Base-by-base conservation (phyloP, 2,329 filamentous ascomycete genomes). In the Tricladium varicosporioides region DNA sequence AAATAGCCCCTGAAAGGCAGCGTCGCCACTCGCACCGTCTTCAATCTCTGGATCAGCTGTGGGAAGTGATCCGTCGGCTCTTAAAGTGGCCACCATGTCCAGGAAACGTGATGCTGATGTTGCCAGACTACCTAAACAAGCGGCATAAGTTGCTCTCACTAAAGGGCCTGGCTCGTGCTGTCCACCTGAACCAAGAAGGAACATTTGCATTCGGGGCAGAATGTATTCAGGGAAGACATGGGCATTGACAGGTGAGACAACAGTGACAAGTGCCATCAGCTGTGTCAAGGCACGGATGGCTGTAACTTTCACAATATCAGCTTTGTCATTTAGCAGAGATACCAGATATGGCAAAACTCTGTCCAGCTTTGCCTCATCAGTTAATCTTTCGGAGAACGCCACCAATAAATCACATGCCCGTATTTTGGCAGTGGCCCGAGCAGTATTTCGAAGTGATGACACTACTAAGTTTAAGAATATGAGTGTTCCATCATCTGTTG, bases 351-450 rank as follows among this genome's bases (percentile, higher is more conserved):
- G 94, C 50, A 99, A 76, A 19, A 97, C 89, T 50, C 94, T 85
- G 72, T 99, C 95, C 49, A 99, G 78, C 72, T 97, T 97, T 2
- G 92, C 92, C 74, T 99, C 94, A 70, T 99, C 95, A 0, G 93
- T 96, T 19, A 97, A 74, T 58, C 89, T 82, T 73, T 97, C 92
- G 0, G 92, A 86, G 71, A 99, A 97, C 2, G 93, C 93, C 50
- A 99, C 76, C 48, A 99, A 80, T 43, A 99, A 80, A 71, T 99
- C 94, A 68, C 94, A 96, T 1, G 91, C 94, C 65, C 91, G 86
- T 44, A 97, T 80, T 64, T 91, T 88, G 22, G 93, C 91, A n/a
- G 91, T 88, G 2, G 92, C 85, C 65, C 93, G 87, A 5, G 92
- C 91, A 13, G 93, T 96, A 59, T 92, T 96, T 60, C 94, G 84